phyloP scores from a whole-genome alignment of 306 rosid genomes.

The Vicia villosa region DNA sequence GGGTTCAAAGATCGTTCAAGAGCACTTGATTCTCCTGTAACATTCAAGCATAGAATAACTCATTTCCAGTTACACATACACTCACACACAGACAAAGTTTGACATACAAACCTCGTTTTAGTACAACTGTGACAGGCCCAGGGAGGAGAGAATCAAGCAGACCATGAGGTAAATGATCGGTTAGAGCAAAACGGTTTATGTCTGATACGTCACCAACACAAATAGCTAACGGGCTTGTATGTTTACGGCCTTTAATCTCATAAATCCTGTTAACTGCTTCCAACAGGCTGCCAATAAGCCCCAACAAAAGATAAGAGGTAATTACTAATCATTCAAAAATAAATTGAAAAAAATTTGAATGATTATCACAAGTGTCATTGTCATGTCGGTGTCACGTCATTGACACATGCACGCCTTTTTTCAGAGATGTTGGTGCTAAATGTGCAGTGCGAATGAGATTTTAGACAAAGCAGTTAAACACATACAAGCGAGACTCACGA shows the following conservation, averaged over 20 bases:
- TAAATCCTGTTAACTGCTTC: constrained; percentile 79
- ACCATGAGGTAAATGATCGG: constrained; percentile 69
- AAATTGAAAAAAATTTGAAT: too few relatives aligned
- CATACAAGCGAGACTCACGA: neutral
- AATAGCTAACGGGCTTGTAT: constrained; percentile 80
- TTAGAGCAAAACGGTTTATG: constrained; percentile 66
- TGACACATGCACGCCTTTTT: too few relatives aligned
- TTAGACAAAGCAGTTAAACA: neutral
- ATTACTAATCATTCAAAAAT: constrained; percentile 1
- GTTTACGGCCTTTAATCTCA: constrained; percentile 78
- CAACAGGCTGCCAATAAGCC: constrained; percentile 53
- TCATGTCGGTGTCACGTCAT: too few relatives aligned
- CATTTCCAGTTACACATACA: neutral
- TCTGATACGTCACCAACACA: constrained; percentile 79
- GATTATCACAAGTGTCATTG: too few relatives aligned
- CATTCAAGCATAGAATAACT: constrained; percentile 35
- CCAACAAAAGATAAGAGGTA: constrained; percentile 22
- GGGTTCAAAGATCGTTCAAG: constrained; percentile 90
- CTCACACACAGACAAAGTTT: neutral
- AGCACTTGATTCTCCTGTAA: constrained; percentile 81
- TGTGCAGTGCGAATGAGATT: neutral
- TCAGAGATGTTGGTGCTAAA: neutral
- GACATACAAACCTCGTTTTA: constrained; percentile 67
- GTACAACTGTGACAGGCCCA: constrained; percentile 88
- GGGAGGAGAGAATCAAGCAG: constrained; percentile 85